Evolutionary conservation across 345 rosid species (phyloP).

Genomic region (Hypericum perforatum): DNA sequence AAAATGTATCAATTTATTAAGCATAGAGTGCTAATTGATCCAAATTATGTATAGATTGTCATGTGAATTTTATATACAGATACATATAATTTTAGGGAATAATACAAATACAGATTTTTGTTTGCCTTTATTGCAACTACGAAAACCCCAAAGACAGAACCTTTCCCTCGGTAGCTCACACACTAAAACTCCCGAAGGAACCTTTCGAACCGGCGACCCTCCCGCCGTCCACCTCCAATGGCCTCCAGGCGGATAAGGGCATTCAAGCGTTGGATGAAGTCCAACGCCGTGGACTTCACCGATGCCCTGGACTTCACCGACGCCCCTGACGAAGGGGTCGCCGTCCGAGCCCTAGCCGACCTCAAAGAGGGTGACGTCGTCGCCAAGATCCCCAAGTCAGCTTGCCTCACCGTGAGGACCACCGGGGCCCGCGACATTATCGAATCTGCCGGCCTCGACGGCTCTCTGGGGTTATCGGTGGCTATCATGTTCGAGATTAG

Average conservation of each 20-base stretch:
- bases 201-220: too few relatives aligned
- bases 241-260: constrained; percentile 56
- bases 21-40: too few relatives aligned
- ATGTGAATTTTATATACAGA: too few relatives aligned
- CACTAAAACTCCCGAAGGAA: too few relatives aligned
- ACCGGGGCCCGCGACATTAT: constrained; percentile 49
- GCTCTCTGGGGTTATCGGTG: constrained; percentile 54
- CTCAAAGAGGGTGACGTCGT: constrained; percentile 66
- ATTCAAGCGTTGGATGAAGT: constrained; percentile 85
- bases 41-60: too few relatives aligned
- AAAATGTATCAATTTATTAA: too few relatives aligned
- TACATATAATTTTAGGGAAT: too few relatives aligned
- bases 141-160: too few relatives aligned
- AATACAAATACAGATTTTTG: too few relatives aligned
- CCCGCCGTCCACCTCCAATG: neutral
- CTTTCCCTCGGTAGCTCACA: too few relatives aligned
- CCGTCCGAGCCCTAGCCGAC: constrained; percentile 48
- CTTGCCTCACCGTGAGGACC: constrained; percentile 68
- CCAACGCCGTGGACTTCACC: constrained; percentile 43
- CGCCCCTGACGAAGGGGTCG: constrained; percentile 31
- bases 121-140: too few relatives aligned
- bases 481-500: constrained; percentile 81
- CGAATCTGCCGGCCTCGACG: constrained; percentile 48
- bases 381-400: constrained; percentile 57
- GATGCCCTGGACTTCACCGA: constrained; percentile 43